These are phyloP conservation scores for Hibiscus tridactylites DNA, from an alignment of 345 rosid genomes.

Conservation along the genomic window DNA sequence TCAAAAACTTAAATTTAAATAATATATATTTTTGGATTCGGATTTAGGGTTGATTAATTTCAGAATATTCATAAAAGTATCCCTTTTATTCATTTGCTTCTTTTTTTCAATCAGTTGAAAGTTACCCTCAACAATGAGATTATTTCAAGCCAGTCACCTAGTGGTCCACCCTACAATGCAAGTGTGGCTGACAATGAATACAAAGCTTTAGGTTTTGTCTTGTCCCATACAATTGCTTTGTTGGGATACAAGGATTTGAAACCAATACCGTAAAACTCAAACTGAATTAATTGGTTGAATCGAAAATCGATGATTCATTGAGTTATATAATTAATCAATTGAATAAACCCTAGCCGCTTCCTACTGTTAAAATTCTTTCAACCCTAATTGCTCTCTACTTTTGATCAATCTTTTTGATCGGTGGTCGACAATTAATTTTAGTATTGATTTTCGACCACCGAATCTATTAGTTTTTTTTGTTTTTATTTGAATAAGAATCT, in stretches of 20 bases:
- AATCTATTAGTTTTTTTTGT: too few relatives aligned
- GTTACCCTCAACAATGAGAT: not conserved
- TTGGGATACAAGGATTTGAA: not conserved
- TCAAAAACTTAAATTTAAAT: too few relatives aligned
- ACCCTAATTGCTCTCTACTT: too few relatives aligned
- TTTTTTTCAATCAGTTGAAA: not conserved
- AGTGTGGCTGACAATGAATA: not conserved
- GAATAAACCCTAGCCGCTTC: not conserved
- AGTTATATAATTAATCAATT: not conserved
- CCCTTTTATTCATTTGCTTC: not conserved
- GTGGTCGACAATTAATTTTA: too few relatives aligned
- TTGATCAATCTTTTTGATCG: too few relatives aligned
- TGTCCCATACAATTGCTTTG: not conserved
- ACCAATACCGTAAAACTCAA: not conserved
- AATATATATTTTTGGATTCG: too few relatives aligned
- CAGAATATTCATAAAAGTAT: not conserved
- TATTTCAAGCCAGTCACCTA: not conserved
- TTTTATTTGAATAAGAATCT: too few relatives aligned
- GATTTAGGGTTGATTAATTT: too few relatives aligned
- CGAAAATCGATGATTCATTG: fast-evolving
- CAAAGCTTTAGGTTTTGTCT: not conserved
- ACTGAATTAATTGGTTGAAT: not conserved
- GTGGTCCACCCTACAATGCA: not conserved
- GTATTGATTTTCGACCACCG: too few relatives aligned
- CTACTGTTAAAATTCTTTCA: too few relatives aligned